Conservation (phyloP, 352 stramenopile species). For the Phytophthora pseudosyringae region DNA sequence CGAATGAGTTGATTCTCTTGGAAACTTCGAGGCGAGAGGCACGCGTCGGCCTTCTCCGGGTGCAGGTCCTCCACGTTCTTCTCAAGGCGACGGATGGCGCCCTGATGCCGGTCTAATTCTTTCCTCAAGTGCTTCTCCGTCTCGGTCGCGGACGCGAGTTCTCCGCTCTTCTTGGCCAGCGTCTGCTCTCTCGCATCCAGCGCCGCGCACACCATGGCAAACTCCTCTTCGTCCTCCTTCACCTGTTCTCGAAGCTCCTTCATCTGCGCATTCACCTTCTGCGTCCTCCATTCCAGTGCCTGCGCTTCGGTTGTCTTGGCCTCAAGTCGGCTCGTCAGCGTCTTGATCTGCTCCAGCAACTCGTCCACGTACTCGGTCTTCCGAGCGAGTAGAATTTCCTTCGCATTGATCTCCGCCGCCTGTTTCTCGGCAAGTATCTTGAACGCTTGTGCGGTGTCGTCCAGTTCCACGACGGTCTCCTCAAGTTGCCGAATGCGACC, state of each 20-base stretch:
- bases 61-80: slow-evolving; percentile 53
- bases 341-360: slow-evolving; percentile 53
- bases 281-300: slow-evolving; percentile 21
- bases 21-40: slow-evolving; percentile 76
- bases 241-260: slow-evolving; percentile 55
- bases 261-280: slow-evolving; percentile 35
- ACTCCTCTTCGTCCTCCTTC: slow-evolving; percentile 72
- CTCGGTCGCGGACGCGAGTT: slow-evolving; percentile 36
- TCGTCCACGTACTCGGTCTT: slow-evolving; percentile 75
- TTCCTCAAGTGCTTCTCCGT: slow-evolving; percentile 48
- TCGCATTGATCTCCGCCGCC: slow-evolving; percentile 67
- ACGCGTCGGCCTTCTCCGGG: slow-evolving; percentile 57
- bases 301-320: slow-evolving; percentile 25
- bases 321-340: slow-evolving; percentile 13
- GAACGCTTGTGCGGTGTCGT: slow-evolving; percentile 37
- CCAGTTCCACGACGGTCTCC: slow-evolving; percentile 24
- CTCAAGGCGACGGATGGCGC: slow-evolving; percentile 49
- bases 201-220: slow-evolving; percentile 61
- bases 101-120: slow-evolving; percentile 51
- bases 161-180: slow-evolving; percentile 42
- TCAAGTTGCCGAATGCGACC: slow-evolving; percentile 23
- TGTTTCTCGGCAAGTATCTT: slow-evolving; percentile 72
- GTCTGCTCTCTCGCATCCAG: slow-evolving; percentile 59
- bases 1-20: slow-evolving; percentile 76
- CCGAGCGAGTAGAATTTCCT: slow-evolving; percentile 61